These are phyloP conservation scores for Ophiostoma sp. DNA, from an alignment of 2,329 filamentous ascomycete genomes.

Conservation along the genomic window DNA sequence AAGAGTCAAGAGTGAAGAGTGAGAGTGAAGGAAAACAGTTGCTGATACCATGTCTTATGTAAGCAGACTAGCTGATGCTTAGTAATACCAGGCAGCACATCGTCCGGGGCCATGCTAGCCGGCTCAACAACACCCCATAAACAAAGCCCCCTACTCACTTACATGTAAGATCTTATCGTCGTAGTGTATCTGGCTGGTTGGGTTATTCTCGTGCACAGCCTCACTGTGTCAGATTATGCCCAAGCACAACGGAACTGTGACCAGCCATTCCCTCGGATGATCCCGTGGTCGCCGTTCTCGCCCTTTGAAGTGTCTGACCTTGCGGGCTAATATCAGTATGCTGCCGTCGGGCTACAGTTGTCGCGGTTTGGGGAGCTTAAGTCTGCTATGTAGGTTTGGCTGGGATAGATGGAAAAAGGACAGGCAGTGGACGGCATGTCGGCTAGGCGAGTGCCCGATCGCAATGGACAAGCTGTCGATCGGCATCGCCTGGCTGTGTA, in stretches of 20 bases:
- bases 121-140: not conserved
- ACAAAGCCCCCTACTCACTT: not conserved
- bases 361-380: not conserved
- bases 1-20: too few species aligned
- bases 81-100: not conserved
- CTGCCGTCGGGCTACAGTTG: not conserved
- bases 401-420: not conserved
- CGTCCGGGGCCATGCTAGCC: not conserved
- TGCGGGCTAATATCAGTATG: not conserved
- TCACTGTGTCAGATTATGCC: not conserved
- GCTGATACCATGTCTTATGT: not conserved
- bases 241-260: not conserved
- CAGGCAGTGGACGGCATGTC: not conserved
- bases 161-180: slow-evolving; percentile 3
- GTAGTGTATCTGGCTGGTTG: not conserved
- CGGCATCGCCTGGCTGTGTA: not conserved
- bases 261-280: not conserved
- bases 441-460: not conserved
- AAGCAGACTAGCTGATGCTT: not conserved
- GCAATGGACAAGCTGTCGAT: not conserved
- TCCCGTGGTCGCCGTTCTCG: not conserved
- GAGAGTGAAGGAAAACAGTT: too few species aligned
- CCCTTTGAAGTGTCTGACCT: not conserved
- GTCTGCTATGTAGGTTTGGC: not conserved
- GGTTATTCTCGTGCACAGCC: slow-evolving; percentile 2